Conservation (phyloP, 208 protist species). For the Wallacemonas sp. region DNA sequence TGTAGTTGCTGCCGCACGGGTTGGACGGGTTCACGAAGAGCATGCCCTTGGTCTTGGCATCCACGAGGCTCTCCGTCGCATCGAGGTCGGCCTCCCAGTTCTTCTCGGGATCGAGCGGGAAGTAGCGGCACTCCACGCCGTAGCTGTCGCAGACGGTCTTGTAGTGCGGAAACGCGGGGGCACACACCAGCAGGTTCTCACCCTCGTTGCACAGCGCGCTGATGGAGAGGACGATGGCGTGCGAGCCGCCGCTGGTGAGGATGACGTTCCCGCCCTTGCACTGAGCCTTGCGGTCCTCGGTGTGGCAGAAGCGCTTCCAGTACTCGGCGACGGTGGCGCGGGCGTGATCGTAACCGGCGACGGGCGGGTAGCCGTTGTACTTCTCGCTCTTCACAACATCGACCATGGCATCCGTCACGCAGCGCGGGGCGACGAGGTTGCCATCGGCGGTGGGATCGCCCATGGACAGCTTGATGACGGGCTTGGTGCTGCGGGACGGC, state of each 20-base stretch:
- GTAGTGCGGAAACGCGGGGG: conserved; percentile 90
- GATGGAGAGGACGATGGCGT: conserved; percentile 81
- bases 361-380: conserved; percentile 50
- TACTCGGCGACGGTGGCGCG: conserved; percentile 38
- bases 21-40: conserved; percentile 93
- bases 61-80: conserved; percentile 60
- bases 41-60: conserved; percentile 74
- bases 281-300: conserved; percentile 20
- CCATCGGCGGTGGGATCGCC: conserved; percentile 56
- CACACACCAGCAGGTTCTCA: conserved; percentile 83
- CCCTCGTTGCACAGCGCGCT: conserved; percentile 56
- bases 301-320: conserved; percentile 16
- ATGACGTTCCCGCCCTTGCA: conserved; percentile 48
- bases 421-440: conserved; percentile 42
- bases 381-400: conserved; percentile 27
- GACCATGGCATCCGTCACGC: conserved; percentile 36
- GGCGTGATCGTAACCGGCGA: conserved; percentile 27
- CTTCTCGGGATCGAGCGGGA: conserved; percentile 67
- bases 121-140: conserved; percentile 54
- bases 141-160: conserved; percentile 62
- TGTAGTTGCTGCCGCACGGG: conserved; percentile 87
- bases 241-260: conserved; percentile 66
- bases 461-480: conserved; percentile 39
- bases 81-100: conserved; percentile 88
- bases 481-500: conserved; percentile 18